Base-by-base conservation (phyloP, 2,329 filamentous ascomycete genomes). In the Trichoderma polysporum region DNA sequence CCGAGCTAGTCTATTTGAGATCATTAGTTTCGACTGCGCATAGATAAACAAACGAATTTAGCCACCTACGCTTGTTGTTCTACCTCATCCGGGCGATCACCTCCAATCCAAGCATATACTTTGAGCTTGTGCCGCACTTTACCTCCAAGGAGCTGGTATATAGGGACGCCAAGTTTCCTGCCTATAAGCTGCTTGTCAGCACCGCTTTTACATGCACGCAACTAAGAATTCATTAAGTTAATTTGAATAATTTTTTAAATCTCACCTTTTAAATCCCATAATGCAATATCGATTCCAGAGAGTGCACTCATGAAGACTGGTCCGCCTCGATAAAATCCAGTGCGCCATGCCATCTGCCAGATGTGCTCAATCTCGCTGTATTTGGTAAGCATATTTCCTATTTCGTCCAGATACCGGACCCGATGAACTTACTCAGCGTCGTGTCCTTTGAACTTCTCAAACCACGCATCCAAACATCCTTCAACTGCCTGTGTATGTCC, bases 291-390 rank as follows among this genome's bases (percentile, higher is more conserved):
- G 60, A 94, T 87, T 2, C 91, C 91, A 0, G 90, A 86, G 17
- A 94, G 78, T 0, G 91, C 91, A 70, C 88, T 91, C 90, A 94
- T 93, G 70, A 94, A 89, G 10, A 94, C 91, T 0, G 91, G 90
- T 0, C 91, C 91, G 2, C 91, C 91, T 31, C 91, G 84, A 76
- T 94, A 94, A 76, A 94, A 94, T 0, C 87, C 86, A 49, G 85
- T 81, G 49, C 91, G 84, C 85, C 88, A 93, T 29, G 86, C 86
- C 70, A 85, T 84, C 75, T 93, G 91, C 91, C 91, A 94, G 67
- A 94, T 90, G 69, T 92, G 88, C 74, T 94, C 91, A 70, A 94
- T 93, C 57, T 92, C 87, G 74, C 89, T 91, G 53, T 7, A 2
- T 17, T 8, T 2, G 9, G 50, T 66, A 50, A 66, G 57, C 35